Evolutionary conservation across 805 yeast genomes (phyloP).

Genomic region (Scheffersomyces ergatensis): DNA sequence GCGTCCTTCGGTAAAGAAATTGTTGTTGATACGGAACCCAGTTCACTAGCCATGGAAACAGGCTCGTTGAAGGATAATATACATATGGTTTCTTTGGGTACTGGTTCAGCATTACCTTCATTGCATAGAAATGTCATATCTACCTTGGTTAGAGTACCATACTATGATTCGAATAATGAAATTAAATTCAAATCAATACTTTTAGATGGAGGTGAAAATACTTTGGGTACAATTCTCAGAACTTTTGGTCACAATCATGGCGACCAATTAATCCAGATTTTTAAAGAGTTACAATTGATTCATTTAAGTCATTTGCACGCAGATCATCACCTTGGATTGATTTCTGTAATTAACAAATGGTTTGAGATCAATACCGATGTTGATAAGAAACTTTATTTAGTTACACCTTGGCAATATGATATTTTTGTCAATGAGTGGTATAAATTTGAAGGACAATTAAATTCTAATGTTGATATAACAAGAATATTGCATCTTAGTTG

Average conservation of each 20-base stretch:
- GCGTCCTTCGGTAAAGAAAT: conserved; percentile 11
- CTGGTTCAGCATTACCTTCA: conserved; percentile 91
- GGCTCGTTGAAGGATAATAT: conserved; percentile 47
- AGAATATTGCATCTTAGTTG: conserved; percentile 56
- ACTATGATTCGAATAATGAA: conserved; percentile 13
- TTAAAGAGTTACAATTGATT: conserved; percentile 62
- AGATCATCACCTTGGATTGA: conserved; percentile 89
- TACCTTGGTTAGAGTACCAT: conserved; percentile 72
- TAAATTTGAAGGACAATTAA: conserved; percentile 37
- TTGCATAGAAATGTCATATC: conserved; percentile 82
- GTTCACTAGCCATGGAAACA: conserved; percentile 15
- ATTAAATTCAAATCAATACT: conserved; percentile 46
- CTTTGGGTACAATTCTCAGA: conserved; percentile 70
- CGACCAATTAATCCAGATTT: conserved; percentile 32
- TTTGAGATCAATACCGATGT: conserved; percentile 34
- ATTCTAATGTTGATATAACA: conserved; percentile 26
- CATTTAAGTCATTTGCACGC: conserved; percentile 92
- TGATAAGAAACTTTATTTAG: conserved; percentile 46
- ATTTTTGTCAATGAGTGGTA: conserved; percentile 71
- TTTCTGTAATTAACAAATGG: conserved; percentile 73
- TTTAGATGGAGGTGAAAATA: conserved; percentile 95
- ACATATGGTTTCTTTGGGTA: conserved; percentile 78
- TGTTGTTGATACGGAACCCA: conserved; percentile 15
- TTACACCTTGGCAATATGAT: conserved; percentile 74
- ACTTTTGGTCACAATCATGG: conserved; percentile 50